A percentile compares a stretch with the other conserved stretches of the same genome.
Evolutionary conservation across 352 stramenopile genomes (phyloP).

Genomic region (Phytophthora rubi): DNA sequence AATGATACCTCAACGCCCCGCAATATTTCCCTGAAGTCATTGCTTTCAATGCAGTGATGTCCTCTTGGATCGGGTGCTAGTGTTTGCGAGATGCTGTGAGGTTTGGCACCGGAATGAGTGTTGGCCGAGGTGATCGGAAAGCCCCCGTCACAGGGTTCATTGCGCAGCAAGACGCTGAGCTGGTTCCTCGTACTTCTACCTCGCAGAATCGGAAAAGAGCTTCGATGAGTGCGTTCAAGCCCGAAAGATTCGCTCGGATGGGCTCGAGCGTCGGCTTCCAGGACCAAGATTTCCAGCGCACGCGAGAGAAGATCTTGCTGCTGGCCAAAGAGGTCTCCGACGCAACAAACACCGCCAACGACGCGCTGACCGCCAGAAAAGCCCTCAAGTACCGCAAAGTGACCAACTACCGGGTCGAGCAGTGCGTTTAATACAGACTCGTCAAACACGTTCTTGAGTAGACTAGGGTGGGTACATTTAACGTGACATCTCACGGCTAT

Average conservation of each 20-base stretch:
- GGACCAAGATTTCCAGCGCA: constrained; percentile 2
- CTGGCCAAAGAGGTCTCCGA: not conserved
- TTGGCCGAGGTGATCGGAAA: not conserved
- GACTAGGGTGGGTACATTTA: too few relatives aligned
- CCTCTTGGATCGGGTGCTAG: too few relatives aligned
- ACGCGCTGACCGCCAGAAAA: constrained; percentile 8
- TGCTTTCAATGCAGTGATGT: too few relatives aligned
- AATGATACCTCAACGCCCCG: too few relatives aligned
- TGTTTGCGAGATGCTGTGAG: too few relatives aligned
- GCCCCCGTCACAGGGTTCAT: not conserved
- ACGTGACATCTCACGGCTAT: too few relatives aligned
- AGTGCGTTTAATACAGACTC: not conserved
- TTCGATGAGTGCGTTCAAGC: not conserved
- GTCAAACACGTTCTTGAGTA: too few relatives aligned
- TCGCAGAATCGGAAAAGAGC: not conserved
- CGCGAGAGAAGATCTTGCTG: constrained; percentile 2
- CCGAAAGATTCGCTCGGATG: constrained; percentile 7
- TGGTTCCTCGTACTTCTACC: not conserved
- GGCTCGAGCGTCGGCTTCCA: not conserved
- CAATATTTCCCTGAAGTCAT: too few relatives aligned
- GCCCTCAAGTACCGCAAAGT: constrained; percentile 11
- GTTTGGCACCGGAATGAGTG: too few relatives aligned
- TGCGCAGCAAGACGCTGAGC: not conserved
- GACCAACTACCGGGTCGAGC: not conserved
- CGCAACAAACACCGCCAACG: not conserved